Base-by-base conservation (phyloP, 441 rosid genomes). In the Erodium trifolium region DNA sequence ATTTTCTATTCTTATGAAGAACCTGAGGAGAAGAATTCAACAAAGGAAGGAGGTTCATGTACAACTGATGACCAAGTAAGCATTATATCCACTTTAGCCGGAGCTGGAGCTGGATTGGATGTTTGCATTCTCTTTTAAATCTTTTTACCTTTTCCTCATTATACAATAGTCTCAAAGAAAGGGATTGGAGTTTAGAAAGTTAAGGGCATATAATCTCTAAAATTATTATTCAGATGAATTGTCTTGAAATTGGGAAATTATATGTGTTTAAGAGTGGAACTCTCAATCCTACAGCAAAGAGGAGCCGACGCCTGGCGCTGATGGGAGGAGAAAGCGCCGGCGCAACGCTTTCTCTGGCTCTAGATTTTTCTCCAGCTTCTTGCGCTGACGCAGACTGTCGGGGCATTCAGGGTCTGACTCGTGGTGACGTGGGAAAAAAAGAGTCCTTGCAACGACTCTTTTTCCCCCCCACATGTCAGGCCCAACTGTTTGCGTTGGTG, bases 61-160 rank as follows among this genome's bases (percentile, higher is more conserved):
- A 72, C 62, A 31, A 78, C 67, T 77, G 85, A 83, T 80, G 85
- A 82, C 70, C 80, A 67, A 65, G 93, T 86, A 77, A 77, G 84
- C 68, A 8, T 72, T 37, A 37, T 37, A 3, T 3, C 6, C 43
- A 37, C 5, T 19, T 18, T 23, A 23, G 27, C 11, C 18, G 29
- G 63, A 17, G 27, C 27, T 59, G 63, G 13, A 59, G 11, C 31
- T 59, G 29, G 31, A 8, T 29, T 59, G 27, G 31, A 59, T 59
- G 19, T 18, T 59, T 59, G 63, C 63, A 53, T 53, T 59, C 31
- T 8, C 31, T 59, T 59, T 59, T 23, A 18, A 5, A 35, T 35
- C 43, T 37, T 37, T 23, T 23, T 23, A 23, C 27, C 27, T 23
- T 2, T 23, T 23, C 27, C 63, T 53, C 29, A 17, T 2, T 59